A percentile compares a stretch with the other conserved stretches of the same genome.
Conservation (phyloP, 2,329 filamentous ascomycete species). For the Aspergillus floridensis region DNA sequence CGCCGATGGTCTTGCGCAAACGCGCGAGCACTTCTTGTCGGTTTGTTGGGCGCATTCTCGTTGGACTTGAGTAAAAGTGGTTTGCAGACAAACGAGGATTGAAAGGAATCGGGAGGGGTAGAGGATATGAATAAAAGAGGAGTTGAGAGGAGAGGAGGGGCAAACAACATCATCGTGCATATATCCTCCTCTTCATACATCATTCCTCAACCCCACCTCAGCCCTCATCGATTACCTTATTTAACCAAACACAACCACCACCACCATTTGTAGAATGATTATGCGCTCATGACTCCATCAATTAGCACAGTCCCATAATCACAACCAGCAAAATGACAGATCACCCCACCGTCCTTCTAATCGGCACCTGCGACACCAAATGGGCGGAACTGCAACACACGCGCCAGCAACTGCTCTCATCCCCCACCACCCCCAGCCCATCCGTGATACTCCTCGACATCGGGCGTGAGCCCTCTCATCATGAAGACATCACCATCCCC, state of each 20-base stretch:
- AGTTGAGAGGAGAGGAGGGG: not conserved
- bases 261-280: not conserved
- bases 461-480: slow-evolving; percentile 28
- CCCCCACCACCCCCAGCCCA: slow-evolving; percentile 31
- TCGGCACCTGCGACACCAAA: slow-evolving; percentile 67
- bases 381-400: slow-evolving; percentile 58
- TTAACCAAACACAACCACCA: not conserved
- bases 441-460: slow-evolving; percentile 30
- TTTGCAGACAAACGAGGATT: not conserved
- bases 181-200: not conserved
- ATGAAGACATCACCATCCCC: slow-evolving; percentile 50
- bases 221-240: not conserved
- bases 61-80: not conserved
- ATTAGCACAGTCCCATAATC: not conserved
- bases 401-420: slow-evolving; percentile 41
- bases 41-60: slow-evolving; percentile 56
- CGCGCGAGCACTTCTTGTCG: slow-evolving; percentile 55
- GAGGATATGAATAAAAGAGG: not conserved
- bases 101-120: not conserved
- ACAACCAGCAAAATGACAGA: not conserved
- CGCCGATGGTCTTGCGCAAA: slow-evolving; percentile 54
- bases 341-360: slow-evolving; percentile 48
- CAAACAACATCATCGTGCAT: not conserved
- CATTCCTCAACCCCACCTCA: not conserved
- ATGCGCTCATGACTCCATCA: not conserved